A percentile compares a stretch with the other conserved stretches of the same genome.
Evolutionary conservation across 352 stramenopile genomes (phyloP).

Genomic region (Globisporangium okanoganense): DNA sequence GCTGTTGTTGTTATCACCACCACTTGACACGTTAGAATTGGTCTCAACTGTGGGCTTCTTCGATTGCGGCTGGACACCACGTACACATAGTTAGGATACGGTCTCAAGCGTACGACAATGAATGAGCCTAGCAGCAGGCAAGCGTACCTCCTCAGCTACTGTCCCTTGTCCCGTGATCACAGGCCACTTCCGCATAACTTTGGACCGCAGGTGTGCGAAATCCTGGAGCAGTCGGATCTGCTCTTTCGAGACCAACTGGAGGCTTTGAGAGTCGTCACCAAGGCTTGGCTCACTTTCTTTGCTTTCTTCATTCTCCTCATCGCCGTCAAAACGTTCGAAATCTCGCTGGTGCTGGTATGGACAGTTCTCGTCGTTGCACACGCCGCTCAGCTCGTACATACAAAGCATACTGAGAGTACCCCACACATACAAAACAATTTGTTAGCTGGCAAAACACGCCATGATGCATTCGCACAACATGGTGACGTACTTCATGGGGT

Average conservation of each 20-base stretch:
- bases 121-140: not conserved
- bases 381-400: slow-evolving; percentile 67
- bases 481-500: slow-evolving; percentile 56
- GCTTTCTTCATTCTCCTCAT: slow-evolving; percentile 5
- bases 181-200: slow-evolving; percentile 40
- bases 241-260: slow-evolving; percentile 14
- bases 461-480: not conserved
- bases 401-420: slow-evolving; percentile 46
- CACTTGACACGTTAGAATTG: not conserved
- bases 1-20: not conserved
- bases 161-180: slow-evolving; percentile 22
- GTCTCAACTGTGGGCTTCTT: not conserved
- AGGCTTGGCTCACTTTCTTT: not conserved
- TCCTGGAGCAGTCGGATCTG: slow-evolving; percentile 31
- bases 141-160: not conserved
- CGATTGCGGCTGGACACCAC: not conserved
- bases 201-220: slow-evolving; percentile 35
- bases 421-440: not conserved
- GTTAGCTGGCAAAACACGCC: not conserved
- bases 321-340: slow-evolving; percentile 21
- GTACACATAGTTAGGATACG: not conserved
- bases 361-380: slow-evolving; percentile 75
- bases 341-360: slow-evolving; percentile 62
- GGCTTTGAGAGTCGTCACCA: not conserved
- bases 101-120: not conserved